These are phyloP conservation scores for Erythrobasidium hasegawianum DNA, from an alignment of 1,284 basidiomycete genomes.

Conservation along the genomic window DNA sequence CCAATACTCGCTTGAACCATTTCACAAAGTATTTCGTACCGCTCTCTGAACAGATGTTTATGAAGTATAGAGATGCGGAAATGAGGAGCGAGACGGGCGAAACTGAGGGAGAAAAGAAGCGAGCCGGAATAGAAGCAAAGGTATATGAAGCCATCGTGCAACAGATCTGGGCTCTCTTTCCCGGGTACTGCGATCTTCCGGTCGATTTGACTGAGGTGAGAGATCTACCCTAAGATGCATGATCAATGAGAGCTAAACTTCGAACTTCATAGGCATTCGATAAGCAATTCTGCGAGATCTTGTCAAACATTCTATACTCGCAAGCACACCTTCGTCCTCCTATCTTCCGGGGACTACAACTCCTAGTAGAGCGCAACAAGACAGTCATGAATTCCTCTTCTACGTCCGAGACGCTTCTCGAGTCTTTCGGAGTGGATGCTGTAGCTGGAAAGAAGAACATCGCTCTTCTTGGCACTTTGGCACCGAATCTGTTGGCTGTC, in stretches of 20 bases:
- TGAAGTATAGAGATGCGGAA: conserved; percentile 58
- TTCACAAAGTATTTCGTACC: conserved; percentile 90
- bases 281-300: conserved; percentile 72
- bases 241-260: conserved; percentile 28
- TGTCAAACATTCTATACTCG: conserved; percentile 84
- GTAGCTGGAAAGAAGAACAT: conserved; percentile 67
- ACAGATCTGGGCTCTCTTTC: conserved; percentile 77
- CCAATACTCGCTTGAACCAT: conserved; percentile 78
- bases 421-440: conserved; percentile 56
- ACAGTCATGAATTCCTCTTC: conserved; percentile 53
- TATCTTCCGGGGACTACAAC: conserved; percentile 74
- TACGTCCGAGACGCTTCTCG: conserved; percentile 53
- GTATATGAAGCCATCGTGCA: conserved; percentile 88
- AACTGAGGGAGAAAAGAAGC: conserved; percentile 52
- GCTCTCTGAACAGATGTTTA: conserved; percentile 87
- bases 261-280: conserved; percentile 60
- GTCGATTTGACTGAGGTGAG: conserved; percentile 63
- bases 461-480: conserved; percentile 68
- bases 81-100: conserved; percentile 65
- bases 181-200: conserved; percentile 68
- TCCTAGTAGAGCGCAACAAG: conserved; percentile 71
- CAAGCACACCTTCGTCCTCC: conserved; percentile 78
- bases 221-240: background rate
- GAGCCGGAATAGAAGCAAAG: conserved; percentile 68
- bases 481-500: conserved; percentile 88